Conservation (phyloP, 805 yeast species). For the Tetrapisispora pingtungensis region DNA sequence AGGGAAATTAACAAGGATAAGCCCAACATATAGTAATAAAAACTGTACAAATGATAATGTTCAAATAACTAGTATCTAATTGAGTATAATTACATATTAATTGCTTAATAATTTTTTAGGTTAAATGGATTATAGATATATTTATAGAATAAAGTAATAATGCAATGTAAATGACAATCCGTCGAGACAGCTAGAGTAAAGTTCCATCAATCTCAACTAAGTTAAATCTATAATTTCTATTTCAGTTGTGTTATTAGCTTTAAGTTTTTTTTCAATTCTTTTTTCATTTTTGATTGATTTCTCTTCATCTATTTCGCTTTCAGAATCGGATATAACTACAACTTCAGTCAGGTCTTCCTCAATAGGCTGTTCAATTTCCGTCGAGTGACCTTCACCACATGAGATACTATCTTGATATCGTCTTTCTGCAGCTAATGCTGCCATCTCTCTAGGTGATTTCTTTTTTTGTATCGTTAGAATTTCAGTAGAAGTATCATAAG, state of each 20-base stretch:
- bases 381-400: constrained; percentile 12
- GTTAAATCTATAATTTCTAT: constrained; percentile 13
- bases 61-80: too few relatives aligned
- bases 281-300: neutral
- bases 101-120: too few relatives aligned
- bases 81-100: too few relatives aligned
- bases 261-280: neutral
- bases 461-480: neutral
- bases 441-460: constrained; percentile 23
- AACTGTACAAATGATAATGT: neutral
- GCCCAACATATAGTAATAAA: too few relatives aligned
- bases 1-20: too few relatives aligned
- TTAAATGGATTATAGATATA: too few relatives aligned
- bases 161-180: too few relatives aligned
- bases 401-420: constrained; percentile 18
- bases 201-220: too few relatives aligned
- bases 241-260: neutral
- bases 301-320: neutral
- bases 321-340: constrained; percentile 7
- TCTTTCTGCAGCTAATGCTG: constrained; percentile 25
- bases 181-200: too few relatives aligned
- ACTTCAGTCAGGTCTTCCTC: constrained; percentile 12
- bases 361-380: neutral
- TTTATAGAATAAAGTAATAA: too few relatives aligned
- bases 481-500: neutral